Base-by-base conservation (phyloP, 2,329 filamentous ascomycete species). In the Scedosporium apiospermum region DNA sequence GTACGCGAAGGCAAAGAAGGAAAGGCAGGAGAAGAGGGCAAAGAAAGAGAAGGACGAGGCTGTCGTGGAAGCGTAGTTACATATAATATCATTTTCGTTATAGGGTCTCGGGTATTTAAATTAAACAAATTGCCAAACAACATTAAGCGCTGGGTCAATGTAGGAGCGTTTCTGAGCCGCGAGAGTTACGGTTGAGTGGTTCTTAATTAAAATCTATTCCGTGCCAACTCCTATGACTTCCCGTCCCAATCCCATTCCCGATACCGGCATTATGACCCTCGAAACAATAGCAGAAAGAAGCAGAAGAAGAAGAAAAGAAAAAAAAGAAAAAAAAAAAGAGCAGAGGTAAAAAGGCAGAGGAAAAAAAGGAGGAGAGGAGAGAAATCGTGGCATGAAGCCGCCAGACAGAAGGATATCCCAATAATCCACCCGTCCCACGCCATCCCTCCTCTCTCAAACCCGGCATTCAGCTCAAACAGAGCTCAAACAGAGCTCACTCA, bases 1-100 rank as follows among this genome's bases (percentile, higher is more conserved):
- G 55, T 55, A 62, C 53, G 58, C 21, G 30, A 58, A 41, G 27
- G 34, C 63, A 53, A 27, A 38, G 38, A 41, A 58, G 26, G 69
- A 68, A 16, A 34, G n/a, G 51, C 44, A 30, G 3, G 38, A 44
- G 16, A 63, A 23, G 46, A 59, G 26, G 23, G 34, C 38, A 27
- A 46, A n/a, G 49, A 62, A 41, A 49, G 55, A 27, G 49, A 27
- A 16, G 18, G 60, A 53, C 27, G 26, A 4, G 34, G 30, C 21
- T 30, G 57, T 21, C 38, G 57, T 21, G 18, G 34, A 14, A 2
- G 26, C 5, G 49, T n/a, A n/a, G n/a, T 30, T n/a, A 16, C 38
- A 27, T 21, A n/a, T 26, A 49, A 18, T 34, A 41, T 9, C 34
- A 38, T 38, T 38, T 38, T 38, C 10, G 34, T 38, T 38, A 12